Conservation (phyloP, 306 rosid genomes). For the Castanospermum australe region DNA sequence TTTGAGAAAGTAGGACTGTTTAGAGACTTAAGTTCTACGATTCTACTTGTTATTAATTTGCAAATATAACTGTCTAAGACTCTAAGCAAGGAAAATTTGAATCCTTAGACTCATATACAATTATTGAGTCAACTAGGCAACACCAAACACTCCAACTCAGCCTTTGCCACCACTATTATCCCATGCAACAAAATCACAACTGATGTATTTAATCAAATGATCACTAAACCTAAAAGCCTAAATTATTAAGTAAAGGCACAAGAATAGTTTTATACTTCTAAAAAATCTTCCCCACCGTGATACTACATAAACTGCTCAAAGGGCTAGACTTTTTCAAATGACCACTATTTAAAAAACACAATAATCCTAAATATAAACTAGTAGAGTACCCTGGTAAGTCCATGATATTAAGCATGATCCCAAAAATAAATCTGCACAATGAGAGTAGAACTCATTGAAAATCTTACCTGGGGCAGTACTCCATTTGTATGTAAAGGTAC, state of each 20-base stretch:
- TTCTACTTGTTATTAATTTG: not conserved
- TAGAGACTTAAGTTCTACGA: not conserved
- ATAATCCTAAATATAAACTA: not conserved
- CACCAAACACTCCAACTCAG: not conserved
- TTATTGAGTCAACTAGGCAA: not conserved
- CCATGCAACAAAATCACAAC: not conserved
- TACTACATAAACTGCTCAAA: not conserved
- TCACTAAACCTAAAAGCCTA: not conserved
- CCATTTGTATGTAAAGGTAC: slow-evolving; percentile 96
- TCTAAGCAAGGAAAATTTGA: not conserved
- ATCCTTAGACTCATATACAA: not conserved
- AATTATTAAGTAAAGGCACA: not conserved
- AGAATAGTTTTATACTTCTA: not conserved
- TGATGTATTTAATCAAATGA: not conserved
- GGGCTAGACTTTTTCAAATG: slow-evolving; percentile 2
- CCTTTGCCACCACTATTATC: not conserved
- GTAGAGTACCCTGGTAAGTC: not conserved
- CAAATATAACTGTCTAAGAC: slow-evolving; percentile 5
- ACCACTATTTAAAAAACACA: not conserved
- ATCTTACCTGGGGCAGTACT: slow-evolving; percentile 84
- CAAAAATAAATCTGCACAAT: slow-evolving; percentile 7
- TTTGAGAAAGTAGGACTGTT: not conserved
- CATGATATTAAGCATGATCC: not conserved
- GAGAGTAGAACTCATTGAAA: slow-evolving; percentile 26
- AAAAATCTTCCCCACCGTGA: not conserved